These are phyloP conservation scores for Tylopilus subfusipes DNA, from an alignment of 768 basidiomycete genomes.

Conservation along the genomic window DNA sequence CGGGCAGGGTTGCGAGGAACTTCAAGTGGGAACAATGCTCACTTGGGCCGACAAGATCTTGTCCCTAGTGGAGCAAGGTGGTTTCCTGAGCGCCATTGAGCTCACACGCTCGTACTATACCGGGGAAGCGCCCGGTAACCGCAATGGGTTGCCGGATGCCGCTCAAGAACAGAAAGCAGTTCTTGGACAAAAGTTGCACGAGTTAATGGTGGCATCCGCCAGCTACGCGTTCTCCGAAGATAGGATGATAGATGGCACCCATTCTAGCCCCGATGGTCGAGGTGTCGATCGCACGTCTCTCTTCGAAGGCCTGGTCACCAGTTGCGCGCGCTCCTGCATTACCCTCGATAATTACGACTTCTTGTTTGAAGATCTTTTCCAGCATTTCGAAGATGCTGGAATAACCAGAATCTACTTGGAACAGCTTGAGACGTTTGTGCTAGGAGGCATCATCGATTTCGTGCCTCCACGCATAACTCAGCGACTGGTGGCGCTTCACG, in stretches of 20 bases:
- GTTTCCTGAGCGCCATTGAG: constrained; percentile 89
- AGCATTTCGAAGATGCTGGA: constrained; percentile 79
- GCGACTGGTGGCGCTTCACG: constrained; percentile 73
- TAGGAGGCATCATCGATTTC: constrained; percentile 65
- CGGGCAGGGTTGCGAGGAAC: constrained; percentile 55
- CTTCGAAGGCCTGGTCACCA: constrained; percentile 82
- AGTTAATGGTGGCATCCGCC: constrained; percentile 83
- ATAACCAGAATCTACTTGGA: constrained; percentile 82
- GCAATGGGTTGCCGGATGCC: constrained; percentile 78
- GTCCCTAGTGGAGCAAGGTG: constrained; percentile 74
- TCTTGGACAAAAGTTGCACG: constrained; percentile 72
- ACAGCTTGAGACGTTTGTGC: constrained; percentile 78
- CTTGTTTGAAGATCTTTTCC: constrained; percentile 91
- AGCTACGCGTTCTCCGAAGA: constrained; percentile 94
- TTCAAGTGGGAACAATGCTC: constrained; percentile 80
- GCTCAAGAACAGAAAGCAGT: constrained; percentile 52
- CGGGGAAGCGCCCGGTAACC: constrained; percentile 78
- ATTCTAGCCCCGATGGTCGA: constrained; percentile 73
- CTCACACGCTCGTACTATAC: constrained; percentile 78
- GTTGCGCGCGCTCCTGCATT: constrained; percentile 76
- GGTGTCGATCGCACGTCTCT: constrained; percentile 90
- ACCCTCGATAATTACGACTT: constrained; percentile 80
- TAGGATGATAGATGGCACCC: constrained; percentile 86
- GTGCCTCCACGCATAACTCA: constrained; percentile 90
- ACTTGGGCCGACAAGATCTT: constrained; percentile 96